Evolutionary conservation across 1,284 basidiomycete genomes (phyloP), one percentile per base, ranked within the genome.

Genomic region (Bjerkandera adusta): DNA sequence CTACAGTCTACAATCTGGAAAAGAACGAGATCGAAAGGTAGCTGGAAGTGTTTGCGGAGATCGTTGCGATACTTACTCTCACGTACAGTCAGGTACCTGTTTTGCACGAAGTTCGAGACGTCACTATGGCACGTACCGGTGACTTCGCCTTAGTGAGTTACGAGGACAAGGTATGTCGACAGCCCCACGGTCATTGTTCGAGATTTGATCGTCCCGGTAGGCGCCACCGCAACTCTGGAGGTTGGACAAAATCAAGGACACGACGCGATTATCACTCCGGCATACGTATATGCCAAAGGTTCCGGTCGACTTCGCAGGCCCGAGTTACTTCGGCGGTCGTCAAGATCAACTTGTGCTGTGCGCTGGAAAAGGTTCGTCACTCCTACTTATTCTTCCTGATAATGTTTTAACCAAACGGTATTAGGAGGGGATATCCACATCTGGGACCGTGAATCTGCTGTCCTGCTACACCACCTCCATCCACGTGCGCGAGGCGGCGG

Each of bases 191-290:
- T 35, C 15, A 25, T 10, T 24, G 13, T n/a, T n/a, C n/a, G n/a
- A n/a, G n/a, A n/a, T n/a, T 29, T 41, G 29, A 49, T 30, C 15
- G 26, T 13, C 27, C 45, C 33, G 29, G 3, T 45, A 88, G 85
- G 79, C 83, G 5, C 79, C 86, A n/a, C 86, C 87, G 3, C 87
- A 90, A 60, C 66, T 89, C 8, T 90, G 87, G 86, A 83, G 79
- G 60, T 63, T 89, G 36, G 84, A 87, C 42, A 62, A 79, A 18
- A 68, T 87, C 30, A 81, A 76, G 57, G 52, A 71, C 58, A 52
- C 72, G 48, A 65, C 65, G 27, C 71, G 84, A 36, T 66, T 88
- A 6, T 75, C 71, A 5, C 51, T 72, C 40, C 71, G 82, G 37
- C 85, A 87, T 53, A 87, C 80, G 1, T 89, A 87, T 56, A 76